Evolutionary conservation across 192 early-diverging fungal species (phyloP).

Genomic region (Globomyces pollinis-pini): DNA sequence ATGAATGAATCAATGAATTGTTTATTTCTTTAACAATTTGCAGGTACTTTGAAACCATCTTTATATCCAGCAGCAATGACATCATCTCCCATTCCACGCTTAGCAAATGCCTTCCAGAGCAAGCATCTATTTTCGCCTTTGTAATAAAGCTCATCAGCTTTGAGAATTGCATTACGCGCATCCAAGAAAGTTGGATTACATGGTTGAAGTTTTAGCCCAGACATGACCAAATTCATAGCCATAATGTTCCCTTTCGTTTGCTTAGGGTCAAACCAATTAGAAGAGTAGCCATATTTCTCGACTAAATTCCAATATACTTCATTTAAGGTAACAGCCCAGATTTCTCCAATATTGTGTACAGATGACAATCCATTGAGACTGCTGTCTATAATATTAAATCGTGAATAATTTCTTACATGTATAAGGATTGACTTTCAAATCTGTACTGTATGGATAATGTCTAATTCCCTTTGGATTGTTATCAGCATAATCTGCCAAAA

Average conservation of each 20-base stretch:
- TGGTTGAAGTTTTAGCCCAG: conserved; percentile 36
- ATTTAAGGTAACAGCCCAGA: conserved; percentile 54
- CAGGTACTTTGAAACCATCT: conserved; percentile 6
- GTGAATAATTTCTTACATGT: too few relatives aligned
- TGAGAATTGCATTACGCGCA: conserved; percentile 31
- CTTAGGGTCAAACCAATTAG: conserved; percentile 13
- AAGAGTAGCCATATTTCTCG: conserved; percentile 19
- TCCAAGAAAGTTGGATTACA: conserved; percentile 32
- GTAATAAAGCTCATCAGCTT: conserved; percentile 19
- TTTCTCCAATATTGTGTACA: conserved; percentile 51
- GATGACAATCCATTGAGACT: conserved; percentile 25
- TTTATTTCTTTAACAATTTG: not conserved
- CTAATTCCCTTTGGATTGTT: conserved; percentile 35
- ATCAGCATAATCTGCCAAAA: not conserved
- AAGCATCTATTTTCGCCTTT: conserved; percentile 23
- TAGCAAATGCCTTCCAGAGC: conserved; percentile 39
- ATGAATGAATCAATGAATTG: too few relatives aligned
- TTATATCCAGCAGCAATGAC: conserved; percentile 13
- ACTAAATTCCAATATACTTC: conserved; percentile 58
- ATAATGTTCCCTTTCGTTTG: conserved; percentile 38
- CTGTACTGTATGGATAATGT: conserved; percentile 52
- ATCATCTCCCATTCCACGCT: conserved; percentile 30
- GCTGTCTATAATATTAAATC: too few relatives aligned
- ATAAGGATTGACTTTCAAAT: conserved; percentile 28
- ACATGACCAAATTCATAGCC: conserved; percentile 43